phyloP scores from a whole-genome alignment of 73 alveolate species.

The Stentor coeruleus region DNA sequence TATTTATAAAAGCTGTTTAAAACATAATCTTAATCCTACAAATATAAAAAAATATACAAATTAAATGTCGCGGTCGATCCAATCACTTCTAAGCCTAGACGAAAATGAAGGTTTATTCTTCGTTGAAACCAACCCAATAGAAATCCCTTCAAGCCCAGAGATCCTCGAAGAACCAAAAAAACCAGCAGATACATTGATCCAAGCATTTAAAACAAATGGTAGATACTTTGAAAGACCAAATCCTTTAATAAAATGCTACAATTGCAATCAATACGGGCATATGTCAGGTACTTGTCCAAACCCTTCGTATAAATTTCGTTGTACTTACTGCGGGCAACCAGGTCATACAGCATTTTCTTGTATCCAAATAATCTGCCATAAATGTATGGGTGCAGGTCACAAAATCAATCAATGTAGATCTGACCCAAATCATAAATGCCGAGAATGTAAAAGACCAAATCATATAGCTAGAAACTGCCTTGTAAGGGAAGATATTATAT shows the following conservation, averaged over 20 bases:
- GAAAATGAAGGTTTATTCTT: constrained; percentile 12
- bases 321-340: constrained; percentile 47
- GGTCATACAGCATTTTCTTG: constrained; percentile 36
- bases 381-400: background rate
- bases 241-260: constrained; percentile 41
- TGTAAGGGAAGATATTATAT: background rate
- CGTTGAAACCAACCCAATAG: background rate
- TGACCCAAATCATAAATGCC: constrained; percentile 13
- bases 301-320: constrained; percentile 29
- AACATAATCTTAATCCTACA: too few relatives aligned
- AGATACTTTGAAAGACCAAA: constrained; percentile 39
- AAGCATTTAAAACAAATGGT: constrained; percentile 17
- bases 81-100: constrained; percentile 6
- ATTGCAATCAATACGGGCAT: constrained; percentile 51
- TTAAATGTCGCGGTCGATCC: background rate
- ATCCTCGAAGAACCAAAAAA: background rate
- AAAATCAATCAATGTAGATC: constrained; percentile 18
- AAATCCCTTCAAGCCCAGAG: background rate
- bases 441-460: constrained; percentile 41
- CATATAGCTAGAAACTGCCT: constrained; percentile 40
- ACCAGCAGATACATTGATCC: constrained; percentile 1
- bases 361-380: constrained; percentile 36
- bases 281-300: constrained; percentile 50
- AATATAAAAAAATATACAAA: too few relatives aligned
- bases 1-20: too few relatives aligned